phyloP scores from a whole-genome alignment of 2,329 filamentous ascomycete species.

The Hymenoscyphus fructigenus region DNA sequence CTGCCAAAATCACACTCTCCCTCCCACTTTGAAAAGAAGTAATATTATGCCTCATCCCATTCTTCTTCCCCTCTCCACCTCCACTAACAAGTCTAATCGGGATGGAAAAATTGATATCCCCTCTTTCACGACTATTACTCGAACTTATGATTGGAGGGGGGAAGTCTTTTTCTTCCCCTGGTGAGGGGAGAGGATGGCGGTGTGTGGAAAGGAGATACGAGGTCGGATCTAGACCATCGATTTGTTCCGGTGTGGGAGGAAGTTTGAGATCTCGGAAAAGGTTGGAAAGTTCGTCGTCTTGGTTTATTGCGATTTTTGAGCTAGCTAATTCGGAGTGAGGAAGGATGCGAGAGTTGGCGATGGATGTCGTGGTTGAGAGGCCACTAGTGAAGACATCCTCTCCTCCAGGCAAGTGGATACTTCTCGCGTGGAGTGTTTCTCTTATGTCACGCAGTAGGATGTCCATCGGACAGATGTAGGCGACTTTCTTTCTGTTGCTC shows the following conservation, averaged over 20 bases:
- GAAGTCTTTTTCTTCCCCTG: constrained; percentile 2
- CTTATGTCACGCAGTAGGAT: constrained; percentile 83
- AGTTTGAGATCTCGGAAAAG: constrained; percentile 21
- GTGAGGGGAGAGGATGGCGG: neutral
- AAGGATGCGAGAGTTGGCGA: neutral
- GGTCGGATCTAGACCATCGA: constrained; percentile 15
- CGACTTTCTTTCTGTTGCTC: constrained; percentile 75
- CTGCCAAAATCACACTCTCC: neutral
- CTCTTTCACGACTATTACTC: neutral
- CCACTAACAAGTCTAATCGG: constrained; percentile 7
- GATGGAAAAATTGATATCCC: constrained; percentile 4
- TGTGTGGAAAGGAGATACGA: constrained; percentile 5
- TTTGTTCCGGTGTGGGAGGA: constrained; percentile 24
- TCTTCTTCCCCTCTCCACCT: neutral
- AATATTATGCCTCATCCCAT: constrained; percentile 4
- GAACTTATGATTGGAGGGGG: neutral
- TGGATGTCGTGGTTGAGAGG: neutral
- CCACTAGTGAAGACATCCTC: constrained; percentile 30
- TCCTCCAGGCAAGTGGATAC: constrained; percentile 70
- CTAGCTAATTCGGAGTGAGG: neutral
- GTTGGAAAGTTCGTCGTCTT: constrained; percentile 20
- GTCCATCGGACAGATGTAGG: constrained; percentile 96
- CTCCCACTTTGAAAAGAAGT: neutral
- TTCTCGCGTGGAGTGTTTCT: constrained; percentile 67
- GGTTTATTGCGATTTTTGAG: neutral